Base-by-base conservation (phyloP, 441 rosid species). In the Raphanus hybrid region DNA sequence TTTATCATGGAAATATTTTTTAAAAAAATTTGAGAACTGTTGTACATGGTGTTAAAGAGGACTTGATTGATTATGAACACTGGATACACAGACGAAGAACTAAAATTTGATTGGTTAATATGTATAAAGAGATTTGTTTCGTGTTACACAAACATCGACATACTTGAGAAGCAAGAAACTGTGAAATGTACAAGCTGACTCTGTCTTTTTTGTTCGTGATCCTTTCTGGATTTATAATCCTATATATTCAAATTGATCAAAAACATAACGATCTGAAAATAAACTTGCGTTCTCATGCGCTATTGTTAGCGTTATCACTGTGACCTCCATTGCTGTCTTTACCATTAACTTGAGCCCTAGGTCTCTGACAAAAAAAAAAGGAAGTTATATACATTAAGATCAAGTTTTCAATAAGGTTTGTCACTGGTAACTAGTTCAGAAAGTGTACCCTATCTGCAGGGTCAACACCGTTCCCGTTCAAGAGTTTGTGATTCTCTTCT, bases 401-500 rank as follows among this genome's bases (percentile, higher is more conserved):
- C 39, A 48, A 1, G 18, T 7, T 55, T 16, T 7, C 5, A 16
- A 11, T 16, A 3, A 2, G 39, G 15, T 4, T 35, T 50, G 14
- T 16, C 1, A 75, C 15, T 35, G 16, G 5, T 3, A 3, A 26
- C 23, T n/a, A 54, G 8, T 16, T 55, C 3, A 65, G 60, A 66
- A 57, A 34, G 50, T 1, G 8, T 70, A 96, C 99, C 97, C 98
- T 65, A 80, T 96, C 98, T 57, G 94, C 83, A 81, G 99, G 91
- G 65, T 96, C 99, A 12, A 74, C 86, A 4, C 89, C 63, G 57
- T 88, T 91, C 76, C 98, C 99, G 71, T 94, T 94, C 85, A 94
- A 73, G 74, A 94, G 96, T 88, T 92, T 96, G 86, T 87, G 93
- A 75, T 85, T 92, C 86, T 91, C 98, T 78, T 94, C 98, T 87